Conservation (phyloP, 1,284 basidiomycete species). For the Moniliophthora roreri region DNA sequence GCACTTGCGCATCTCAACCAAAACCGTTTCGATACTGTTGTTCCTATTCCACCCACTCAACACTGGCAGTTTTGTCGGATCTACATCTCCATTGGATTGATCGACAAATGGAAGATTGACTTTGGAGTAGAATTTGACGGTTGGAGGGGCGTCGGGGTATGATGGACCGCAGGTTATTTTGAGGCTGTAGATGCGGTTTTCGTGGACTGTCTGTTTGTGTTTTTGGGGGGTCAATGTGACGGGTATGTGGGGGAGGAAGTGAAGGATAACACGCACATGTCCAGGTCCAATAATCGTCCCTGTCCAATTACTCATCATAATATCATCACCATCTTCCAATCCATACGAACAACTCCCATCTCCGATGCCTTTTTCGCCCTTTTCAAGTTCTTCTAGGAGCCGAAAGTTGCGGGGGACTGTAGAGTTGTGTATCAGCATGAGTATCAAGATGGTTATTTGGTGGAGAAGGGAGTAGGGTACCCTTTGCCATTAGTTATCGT, state of each 20-base stretch:
- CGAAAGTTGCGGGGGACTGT: slow-evolving; percentile 96
- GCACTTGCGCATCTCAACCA: slow-evolving; percentile 90
- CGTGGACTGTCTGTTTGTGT: slow-evolving; percentile 75
- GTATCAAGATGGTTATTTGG: too few species aligned
- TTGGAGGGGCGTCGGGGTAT: slow-evolving; percentile 84
- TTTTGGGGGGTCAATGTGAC: background rate
- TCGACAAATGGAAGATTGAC: slow-evolving; percentile 97
- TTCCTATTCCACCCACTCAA: slow-evolving; percentile 75
- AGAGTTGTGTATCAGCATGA: background rate
- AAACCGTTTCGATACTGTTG: slow-evolving; percentile 80
- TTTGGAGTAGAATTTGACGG: slow-evolving; percentile 83
- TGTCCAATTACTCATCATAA: slow-evolving; percentile 98
- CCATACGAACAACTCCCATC: slow-evolving; percentile 98
- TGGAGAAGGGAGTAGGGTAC: background rate
- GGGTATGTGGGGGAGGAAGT: too few species aligned
- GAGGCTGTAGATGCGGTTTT: slow-evolving; percentile 98
- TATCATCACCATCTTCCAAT: slow-evolving; percentile 89
- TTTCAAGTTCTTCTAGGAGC: slow-evolving; percentile 96
- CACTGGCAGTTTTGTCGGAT: slow-evolving; percentile 66
- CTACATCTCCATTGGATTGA: slow-evolving; percentile 75
- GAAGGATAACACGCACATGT: slow-evolving; percentile 60
- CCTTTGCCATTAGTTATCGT: slow-evolving; percentile 1
- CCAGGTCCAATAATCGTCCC: slow-evolving; percentile 98
- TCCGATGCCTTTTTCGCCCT: slow-evolving; percentile 99
- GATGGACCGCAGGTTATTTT: slow-evolving; percentile 83